A percentile compares a stretch with the other conserved stretches of the same genome.
These are phyloP conservation scores for Platanthera guangdongensis DNA, from an alignment of 106 monocot species.

Conservation along the genomic window DNA sequence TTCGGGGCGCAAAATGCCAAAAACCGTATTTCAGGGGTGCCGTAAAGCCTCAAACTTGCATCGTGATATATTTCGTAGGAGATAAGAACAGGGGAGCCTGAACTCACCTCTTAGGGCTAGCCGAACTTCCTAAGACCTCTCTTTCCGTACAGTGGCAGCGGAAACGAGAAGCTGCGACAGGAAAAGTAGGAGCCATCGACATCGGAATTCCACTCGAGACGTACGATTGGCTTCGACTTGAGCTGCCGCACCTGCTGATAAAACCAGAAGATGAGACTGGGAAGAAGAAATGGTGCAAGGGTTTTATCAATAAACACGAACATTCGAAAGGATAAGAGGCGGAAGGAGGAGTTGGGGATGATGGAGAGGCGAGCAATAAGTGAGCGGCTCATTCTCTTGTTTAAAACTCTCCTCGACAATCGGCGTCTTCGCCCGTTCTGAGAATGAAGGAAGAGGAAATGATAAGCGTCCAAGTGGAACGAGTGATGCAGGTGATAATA, in stretches of 20 bases:
- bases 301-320: background rate
- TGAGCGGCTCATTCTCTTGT: constrained; percentile 31
- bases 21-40: no score
- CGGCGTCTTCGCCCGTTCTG: background rate
- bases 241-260: background rate
- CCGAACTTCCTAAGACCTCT: constrained; percentile 11
- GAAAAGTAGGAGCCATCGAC: background rate
- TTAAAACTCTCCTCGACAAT: background rate
- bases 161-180: background rate
- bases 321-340: constrained; percentile 19
- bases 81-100: background rate
- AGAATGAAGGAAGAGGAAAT: background rate
- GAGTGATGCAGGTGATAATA: background rate
- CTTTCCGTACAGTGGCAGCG: constrained; percentile 37
- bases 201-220: background rate
- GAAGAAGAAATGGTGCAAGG: background rate
- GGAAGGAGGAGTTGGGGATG: constrained; percentile 32
- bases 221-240: background rate
- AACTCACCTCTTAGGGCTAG: constrained; percentile 35
- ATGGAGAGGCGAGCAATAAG: constrained; percentile 46
- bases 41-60: background rate
- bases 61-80: background rate
- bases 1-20: no score
- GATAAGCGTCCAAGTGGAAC: background rate
- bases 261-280: background rate